Base-by-base conservation (phyloP, 2,329 filamentous ascomycete species). In the Aureobasidium vineae region DNA sequence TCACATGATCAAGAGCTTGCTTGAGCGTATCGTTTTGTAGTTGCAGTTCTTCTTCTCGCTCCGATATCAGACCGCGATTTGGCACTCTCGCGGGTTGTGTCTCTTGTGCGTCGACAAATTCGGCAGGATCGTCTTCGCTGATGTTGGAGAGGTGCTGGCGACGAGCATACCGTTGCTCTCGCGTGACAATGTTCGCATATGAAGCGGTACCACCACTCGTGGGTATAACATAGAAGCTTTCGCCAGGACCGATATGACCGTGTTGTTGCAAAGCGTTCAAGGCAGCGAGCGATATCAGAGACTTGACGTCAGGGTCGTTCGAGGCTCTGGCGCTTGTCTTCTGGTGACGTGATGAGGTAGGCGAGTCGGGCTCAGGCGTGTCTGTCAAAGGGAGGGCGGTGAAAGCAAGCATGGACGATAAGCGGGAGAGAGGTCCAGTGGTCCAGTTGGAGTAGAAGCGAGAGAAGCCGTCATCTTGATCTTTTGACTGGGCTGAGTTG, bases 221-320 rank as follows among this genome's bases (percentile, higher is more conserved):
- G 4, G 94, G 95, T 1, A 99, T 95, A 1, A 98, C 90, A 75
- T 97, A 98, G 79, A 99, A 99, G 10, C 90, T 95, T 70, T 86
- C 84, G 7, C 81, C 81, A 19, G 85, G 80, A 33, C 88, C 84
- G n/a, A 69, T 86, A 36, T 79, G 77, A 3, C 73, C 71, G 19
- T 68, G 66, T 41, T 73, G 71, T 23, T 87, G 84, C 49, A 97
- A 84, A 0, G 93, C 91, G 61, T 89, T 86, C 64, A 98, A 84
- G 3, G 94, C 91, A 15, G 94, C 92, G 70, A 87, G 88, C 47
- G 92, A 97, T 76, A 96, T 96, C 36, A 96, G 86, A 68, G 88
- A 90, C 71, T 86, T 88, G 31, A 97, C 84, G 71, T 98, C 92
- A 0, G 92, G 90, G 2, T 75, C 75, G 47, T 72, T 72, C 43